Base-by-base conservation (phyloP, 768 basidiomycete genomes). In the Phlebiopsis flavidoalba region DNA sequence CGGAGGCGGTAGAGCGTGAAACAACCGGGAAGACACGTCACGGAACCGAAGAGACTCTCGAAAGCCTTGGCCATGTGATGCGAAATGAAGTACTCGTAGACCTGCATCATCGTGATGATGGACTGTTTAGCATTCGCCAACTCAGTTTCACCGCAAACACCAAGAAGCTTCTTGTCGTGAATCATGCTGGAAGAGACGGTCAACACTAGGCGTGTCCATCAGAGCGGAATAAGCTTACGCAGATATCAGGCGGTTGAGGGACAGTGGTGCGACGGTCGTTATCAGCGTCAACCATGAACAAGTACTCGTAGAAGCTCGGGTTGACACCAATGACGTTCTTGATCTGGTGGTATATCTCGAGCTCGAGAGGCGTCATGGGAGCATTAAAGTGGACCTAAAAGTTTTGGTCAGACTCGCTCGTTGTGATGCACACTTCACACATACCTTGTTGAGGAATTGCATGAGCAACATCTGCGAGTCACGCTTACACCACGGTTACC, bases 311-410 rank as follows among this genome's bases (percentile, higher is more conserved):
- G 77, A 98, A 98, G 0, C 93, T 88, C 2, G 96, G 97, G 74
- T 99, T 97, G 69, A 99, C 94, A 74, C 97, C 97, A 67, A 99
- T 98, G 57, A 98, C 95, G 69, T 99, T 99, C 83, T 98, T 94
- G 81, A 98, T 95, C 74, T 99, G 97, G 72, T 98, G 97, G 71
- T 95, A 98, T 78, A 99, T 96, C 77, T 99, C 97, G 57, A 99
- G 76, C 75, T 99, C 97, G 63, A 96, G 75, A 0, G 97, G 97
- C 69, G 90, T 93, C 97, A 99, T 98, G 0, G 95, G 88, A 21
- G 93, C 74, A 72, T 95, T 93, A 75, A 96, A 98, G 74, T 98
- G 97, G 49, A 98, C 97, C 93, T 94, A 61, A 24, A 3, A 19
- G 56, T 48, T 12, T 2, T 1, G 15, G 26, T 19, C 7, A 21